Base-by-base conservation (phyloP, 2,329 filamentous ascomycete genomes). In the Ceratocystiopsis sp. region DNA sequence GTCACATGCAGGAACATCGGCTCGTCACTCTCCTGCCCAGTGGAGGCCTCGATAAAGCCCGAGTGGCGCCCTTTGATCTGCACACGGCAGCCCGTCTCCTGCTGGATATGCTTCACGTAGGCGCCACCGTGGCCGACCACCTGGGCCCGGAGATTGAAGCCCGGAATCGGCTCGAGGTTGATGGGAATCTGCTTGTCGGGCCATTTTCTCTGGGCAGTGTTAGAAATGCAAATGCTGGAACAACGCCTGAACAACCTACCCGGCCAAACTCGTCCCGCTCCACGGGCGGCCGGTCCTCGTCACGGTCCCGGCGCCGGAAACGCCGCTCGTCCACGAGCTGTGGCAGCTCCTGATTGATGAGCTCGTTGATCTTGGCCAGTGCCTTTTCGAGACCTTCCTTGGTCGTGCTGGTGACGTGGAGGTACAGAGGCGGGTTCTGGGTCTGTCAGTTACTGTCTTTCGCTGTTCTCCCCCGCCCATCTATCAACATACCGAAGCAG, bases 21-120 rank as follows among this genome's bases (percentile, higher is more conserved):
- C 58, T 96, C 89, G 40, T 98, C 89, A 51, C 85, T 93, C 62
- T 98, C 91, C 37, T 69, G 74, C 50, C 84, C 83, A n/a, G 86
- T 93, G 32, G 80, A 76, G 39, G 80, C 77, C 59, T 98, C 91
- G 55, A 93, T 78, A 58, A 93, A 98, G 14, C 91, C 91, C 42
- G 87, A 96, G 35, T 87, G 87, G 49, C 84, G 84, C 16, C 91
- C 91, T 60, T 98, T 98, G 65, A 98, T 98, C 60, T 98, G 91
- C 21, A 98, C 91, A 53, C 89, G 84, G 59, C 91, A 96, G 48
- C 84, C 75, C 14, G 91, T 96, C 61, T 94, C 86, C 57, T 87
- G 79, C 62, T 96, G 91, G 51, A 98, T 96, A 57, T 95, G 89
- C 63, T 98, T 98, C 48, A 98, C 91, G 57, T 96, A 95, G 37